Evolutionary conservation across 768 basidiomycete species (phyloP), one percentile per base, ranked within the genome.

Genomic region (Amanita subjunquillea): DNA sequence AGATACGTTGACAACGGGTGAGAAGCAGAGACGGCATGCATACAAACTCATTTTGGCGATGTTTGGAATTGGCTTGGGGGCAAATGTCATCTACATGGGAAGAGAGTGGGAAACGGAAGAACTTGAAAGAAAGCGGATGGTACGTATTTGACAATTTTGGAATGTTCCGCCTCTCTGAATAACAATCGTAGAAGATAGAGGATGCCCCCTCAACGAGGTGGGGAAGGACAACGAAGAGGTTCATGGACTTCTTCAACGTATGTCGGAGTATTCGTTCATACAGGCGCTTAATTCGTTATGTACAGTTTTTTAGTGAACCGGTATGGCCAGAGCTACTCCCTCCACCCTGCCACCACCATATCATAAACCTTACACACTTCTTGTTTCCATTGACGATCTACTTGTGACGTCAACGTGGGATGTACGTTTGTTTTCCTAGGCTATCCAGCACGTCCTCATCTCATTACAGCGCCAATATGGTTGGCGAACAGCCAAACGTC

Each of bases 401-500:
- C 76, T 98, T 34, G 78, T 97, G 17, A 85, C 87, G 9, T 93
- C 91, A 9, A 86, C 84, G 3, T 99, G 96, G 96, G 92, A 96
- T 76, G 94, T 96, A 63, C 65, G 93, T 83, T 20, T 4, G n/a
- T 17, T 39, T 23, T 13, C 39, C 15, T 12, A 13, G 22, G 36
- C 22, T 17, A 30, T 27, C 15, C 15, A 12, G 22, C 50, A 10
- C 36, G 23, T 9, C 25, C 34, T 48, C 34, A 49, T 45, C 51
- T 32, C 47, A 17, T 40, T 8, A 32, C 55, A 96, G 92, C 82
- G 94, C 51, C 80, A 90, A 69, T 77, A 90, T 60, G 96, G 96
- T 48, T 99, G 96, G 95, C 76, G 91, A 58, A 97, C 95, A 3
- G 95, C 94, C 4, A 99, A 98, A 70, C 83, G 96, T 32, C 95